phyloP scores from a whole-genome alignment of 129 eudicot species.

The Mikania micrantha region DNA sequence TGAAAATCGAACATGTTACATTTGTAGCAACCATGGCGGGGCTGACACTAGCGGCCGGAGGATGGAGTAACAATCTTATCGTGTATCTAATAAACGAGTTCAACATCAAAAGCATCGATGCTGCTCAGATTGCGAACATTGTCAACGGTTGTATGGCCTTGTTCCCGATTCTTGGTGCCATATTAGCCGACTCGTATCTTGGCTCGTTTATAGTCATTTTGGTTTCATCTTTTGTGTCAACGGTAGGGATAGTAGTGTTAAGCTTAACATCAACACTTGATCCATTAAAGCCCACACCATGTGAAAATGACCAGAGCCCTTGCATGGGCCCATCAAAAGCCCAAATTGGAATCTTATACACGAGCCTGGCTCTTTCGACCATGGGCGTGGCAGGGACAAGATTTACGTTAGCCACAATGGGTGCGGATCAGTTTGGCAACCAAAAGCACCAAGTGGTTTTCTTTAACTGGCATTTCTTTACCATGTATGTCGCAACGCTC shows the following conservation, averaged over 20 bases:
- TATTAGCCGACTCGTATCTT: constrained; percentile 40
- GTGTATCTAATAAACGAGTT: constrained; percentile 45
- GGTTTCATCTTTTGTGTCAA: constrained; percentile 31
- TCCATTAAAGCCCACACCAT: constrained; percentile 15
- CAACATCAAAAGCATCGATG: constrained; percentile 41
- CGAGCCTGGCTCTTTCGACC: constrained; percentile 25
- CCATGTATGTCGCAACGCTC: constrained; percentile 16
- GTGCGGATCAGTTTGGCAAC: constrained; percentile 39
- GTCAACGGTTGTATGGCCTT: constrained; percentile 34
- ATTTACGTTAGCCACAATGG: constrained; percentile 37
- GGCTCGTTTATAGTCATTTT: constrained; percentile 35
- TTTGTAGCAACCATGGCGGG: constrained; percentile 39
- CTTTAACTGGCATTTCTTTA: constrained; percentile 41
- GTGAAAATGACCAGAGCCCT: constrained; percentile 12
- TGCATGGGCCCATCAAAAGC: constrained; percentile 24
- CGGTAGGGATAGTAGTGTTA: constrained; percentile 20
- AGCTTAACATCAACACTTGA: constrained; percentile 16
- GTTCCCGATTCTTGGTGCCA: constrained; percentile 44
- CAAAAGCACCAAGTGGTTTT: constrained; percentile 21
- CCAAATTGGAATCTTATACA: constrained; percentile 25
- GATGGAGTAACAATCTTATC: constrained; percentile 39
- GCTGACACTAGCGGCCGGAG: constrained; percentile 41
- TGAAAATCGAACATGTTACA: neutral
- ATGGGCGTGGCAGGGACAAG: constrained; percentile 40
- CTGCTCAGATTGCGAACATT: constrained; percentile 40